Conservation (phyloP, 352 stramenopile genomes). For the Pseudoperonospora humuli region DNA sequence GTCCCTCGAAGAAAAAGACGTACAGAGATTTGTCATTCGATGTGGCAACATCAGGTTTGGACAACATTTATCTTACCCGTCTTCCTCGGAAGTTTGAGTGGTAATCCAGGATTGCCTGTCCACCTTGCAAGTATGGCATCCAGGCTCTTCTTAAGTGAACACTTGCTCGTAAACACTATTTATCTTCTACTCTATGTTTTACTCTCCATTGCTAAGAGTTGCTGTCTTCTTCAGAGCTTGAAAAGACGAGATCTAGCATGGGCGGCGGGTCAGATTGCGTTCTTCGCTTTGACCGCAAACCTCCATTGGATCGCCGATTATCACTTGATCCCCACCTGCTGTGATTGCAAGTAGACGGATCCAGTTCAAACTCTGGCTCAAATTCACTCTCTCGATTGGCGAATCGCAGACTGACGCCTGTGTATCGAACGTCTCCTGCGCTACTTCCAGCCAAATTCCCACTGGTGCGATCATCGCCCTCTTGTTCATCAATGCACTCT, state of each 20-base stretch:
- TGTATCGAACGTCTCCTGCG: constrained; percentile 15
- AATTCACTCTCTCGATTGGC: constrained; percentile 16
- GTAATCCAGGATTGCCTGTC: too few relatives aligned
- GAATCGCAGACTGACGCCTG: constrained; percentile 16
- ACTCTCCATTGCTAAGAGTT: neutral
- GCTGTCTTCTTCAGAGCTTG: constrained; percentile 20
- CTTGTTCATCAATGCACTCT: constrained; percentile 25
- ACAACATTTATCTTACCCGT: too few relatives aligned
- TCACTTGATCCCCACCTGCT: constrained; percentile 1
- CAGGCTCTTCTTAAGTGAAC: too few relatives aligned
- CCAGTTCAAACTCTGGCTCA: constrained; percentile 16
- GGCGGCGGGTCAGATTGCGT: constrained; percentile 19
- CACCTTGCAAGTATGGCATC: too few relatives aligned
- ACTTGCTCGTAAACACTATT: too few relatives aligned
- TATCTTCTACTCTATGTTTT: too few relatives aligned
- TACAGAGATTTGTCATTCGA: too few relatives aligned
- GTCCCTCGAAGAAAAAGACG: too few relatives aligned
- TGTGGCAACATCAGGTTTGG: too few relatives aligned
- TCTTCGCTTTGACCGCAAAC: constrained; percentile 9
- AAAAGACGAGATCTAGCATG: constrained; percentile 17
- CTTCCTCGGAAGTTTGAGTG: too few relatives aligned
- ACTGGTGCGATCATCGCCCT: constrained; percentile 1
- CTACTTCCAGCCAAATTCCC: constrained; percentile 3
- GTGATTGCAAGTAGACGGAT: constrained; percentile 5
- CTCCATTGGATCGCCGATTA: constrained; percentile 1